A percentile compares a stretch with the other conserved stretches of the same genome.
Evolutionary conservation across 2,329 filamentous ascomycete species (phyloP).

Genomic region (Berkeleyomyces rouxiae): DNA sequence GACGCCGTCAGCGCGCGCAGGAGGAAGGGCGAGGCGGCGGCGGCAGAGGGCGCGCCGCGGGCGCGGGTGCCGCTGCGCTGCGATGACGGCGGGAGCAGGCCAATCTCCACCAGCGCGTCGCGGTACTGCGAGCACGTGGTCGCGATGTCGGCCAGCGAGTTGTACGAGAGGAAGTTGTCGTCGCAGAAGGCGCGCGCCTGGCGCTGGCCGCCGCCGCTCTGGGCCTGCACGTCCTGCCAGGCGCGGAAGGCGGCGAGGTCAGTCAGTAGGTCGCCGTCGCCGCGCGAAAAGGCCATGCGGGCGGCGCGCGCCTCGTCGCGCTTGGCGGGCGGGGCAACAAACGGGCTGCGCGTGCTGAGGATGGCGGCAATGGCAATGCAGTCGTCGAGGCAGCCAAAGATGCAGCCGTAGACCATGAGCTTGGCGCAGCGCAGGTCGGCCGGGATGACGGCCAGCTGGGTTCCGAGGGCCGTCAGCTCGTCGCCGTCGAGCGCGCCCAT

Average conservation of each 20-base stretch:
- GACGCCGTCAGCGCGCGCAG: slow-evolving; percentile 56
- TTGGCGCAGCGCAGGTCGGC: slow-evolving; percentile 87
- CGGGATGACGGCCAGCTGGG: slow-evolving; percentile 87
- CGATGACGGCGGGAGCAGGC: slow-evolving; percentile 42
- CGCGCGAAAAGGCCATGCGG: slow-evolving; percentile 53
- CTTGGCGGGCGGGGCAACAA: slow-evolving; percentile 58
- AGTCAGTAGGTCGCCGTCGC: slow-evolving; percentile 76
- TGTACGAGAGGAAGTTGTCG: slow-evolving; percentile 66
- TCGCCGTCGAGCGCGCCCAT: slow-evolving; percentile 83
- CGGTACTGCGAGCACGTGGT: slow-evolving; percentile 78
- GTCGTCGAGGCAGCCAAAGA: slow-evolving; percentile 82
- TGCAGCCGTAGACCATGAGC: slow-evolving; percentile 84
- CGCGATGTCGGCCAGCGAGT: slow-evolving; percentile 75
- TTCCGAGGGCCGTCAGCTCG: slow-evolving; percentile 75
- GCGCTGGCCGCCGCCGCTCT: slow-evolving; percentile 37
- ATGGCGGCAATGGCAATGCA: slow-evolving; percentile 82
- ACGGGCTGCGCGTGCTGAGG: slow-evolving; percentile 76
- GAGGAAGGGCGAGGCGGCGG: slow-evolving; percentile 26
- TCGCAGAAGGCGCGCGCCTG: slow-evolving; percentile 64
- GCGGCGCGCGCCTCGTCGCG: slow-evolving; percentile 68
- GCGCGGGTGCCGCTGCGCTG: slow-evolving; percentile 12
- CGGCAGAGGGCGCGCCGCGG: slow-evolving; percentile 20
- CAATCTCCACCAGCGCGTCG: slow-evolving; percentile 68
- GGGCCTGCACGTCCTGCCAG: slow-evolving; percentile 53
- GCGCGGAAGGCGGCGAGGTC: slow-evolving; percentile 71